Evolutionary conservation across 2,329 filamentous ascomycete species (phyloP), one percentile per base, ranked within the genome.

Genomic region (Xylaria arbuscula): DNA sequence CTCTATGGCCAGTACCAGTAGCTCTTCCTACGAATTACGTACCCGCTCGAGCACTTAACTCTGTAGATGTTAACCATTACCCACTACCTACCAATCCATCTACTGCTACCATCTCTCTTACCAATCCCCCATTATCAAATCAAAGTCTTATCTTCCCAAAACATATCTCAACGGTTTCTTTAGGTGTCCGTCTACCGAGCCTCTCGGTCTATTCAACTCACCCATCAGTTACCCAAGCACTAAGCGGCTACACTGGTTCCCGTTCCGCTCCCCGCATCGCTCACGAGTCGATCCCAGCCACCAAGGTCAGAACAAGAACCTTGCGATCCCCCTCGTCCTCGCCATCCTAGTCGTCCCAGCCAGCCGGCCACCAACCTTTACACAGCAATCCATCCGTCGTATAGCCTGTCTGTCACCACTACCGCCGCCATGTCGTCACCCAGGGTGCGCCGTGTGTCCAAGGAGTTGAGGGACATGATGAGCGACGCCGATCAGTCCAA

Each of bases 401-500:
- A n/a, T 22, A 42, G 17, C 9, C 59, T 38, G 28, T 36, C 60
- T 17, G 19, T 36, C n/a, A 4, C 19, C 38, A 10, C 3, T 3
- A 36, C 34, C 47, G 42, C 57, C 45, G 28, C 75, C 75, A 87
- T 85, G 84, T 78, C 84, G 59, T 84, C 82, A 53, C 87, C 84
- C 54, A 81, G 87, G 70, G 82, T 86, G 66, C 85, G 89, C 59
- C 86, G 90, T 59, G 87, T 96, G 62, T 83, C 87, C 72, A 95
- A 94, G 81, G 93, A 96, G 85, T 85, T 96, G 64, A 82, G 83
- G 69, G 93, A 95, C 76, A 93, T 96, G 72, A 82, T 89, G 58
- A 84, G 85, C 69, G 96, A 99, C 77, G 62, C 71, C 85, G 82
- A 78, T 64, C 87, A 88, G 69, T 97, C 93, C 22, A 90, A 93